These are phyloP conservation scores for Tricholoma flavovirens DNA, from an alignment of 768 basidiomycete species.

Conservation along the genomic window DNA sequence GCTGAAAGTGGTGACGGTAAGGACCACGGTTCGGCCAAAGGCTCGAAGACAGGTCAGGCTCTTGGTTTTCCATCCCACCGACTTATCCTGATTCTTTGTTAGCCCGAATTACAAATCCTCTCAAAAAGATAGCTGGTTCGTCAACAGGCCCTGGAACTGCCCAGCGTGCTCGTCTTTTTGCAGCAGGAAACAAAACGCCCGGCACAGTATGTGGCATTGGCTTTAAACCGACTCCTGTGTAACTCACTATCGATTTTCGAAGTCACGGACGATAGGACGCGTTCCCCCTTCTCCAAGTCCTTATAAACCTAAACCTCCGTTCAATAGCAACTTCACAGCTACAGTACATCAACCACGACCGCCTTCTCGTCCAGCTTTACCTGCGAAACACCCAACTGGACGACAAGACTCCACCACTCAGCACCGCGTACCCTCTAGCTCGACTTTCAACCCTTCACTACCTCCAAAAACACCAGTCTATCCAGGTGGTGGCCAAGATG, in stretches of 20 bases:
- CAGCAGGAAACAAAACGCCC: slow-evolving; percentile 38
- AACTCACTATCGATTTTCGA: neutral
- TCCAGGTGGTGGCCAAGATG: slow-evolving; percentile 26
- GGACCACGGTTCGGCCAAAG: slow-evolving; percentile 29
- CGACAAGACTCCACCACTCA: slow-evolving; percentile 20
- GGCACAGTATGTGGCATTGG: slow-evolving; percentile 27
- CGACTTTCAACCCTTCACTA: slow-evolving; percentile 69
- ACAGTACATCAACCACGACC: slow-evolving; percentile 27
- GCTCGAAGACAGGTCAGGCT: slow-evolving; percentile 54
- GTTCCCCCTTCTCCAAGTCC: slow-evolving; percentile 38
- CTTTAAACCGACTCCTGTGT: neutral
- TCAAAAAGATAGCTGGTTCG: slow-evolving; percentile 46
- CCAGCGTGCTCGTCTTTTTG: slow-evolving; percentile 38
- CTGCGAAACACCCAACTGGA: slow-evolving; percentile 38
- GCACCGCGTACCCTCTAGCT: slow-evolving; percentile 49
- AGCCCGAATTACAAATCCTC: slow-evolving; percentile 36
- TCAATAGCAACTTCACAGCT: slow-evolving; percentile 29
- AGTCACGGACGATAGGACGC: slow-evolving; percentile 32
- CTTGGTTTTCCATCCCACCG: neutral
- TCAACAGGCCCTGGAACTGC: slow-evolving; percentile 50
- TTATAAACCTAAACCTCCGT: slow-evolving; percentile 41
- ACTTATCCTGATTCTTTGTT: neutral
- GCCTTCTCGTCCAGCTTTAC: slow-evolving; percentile 43
- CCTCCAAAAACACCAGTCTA: slow-evolving; percentile 50
- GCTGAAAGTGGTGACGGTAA: slow-evolving; percentile 35